Percentiles rank a stretch among this genome's conserved stretches.
Evolutionary conservation across 106 monocot genomes (phyloP).

Genomic region (Posidonia australis): DNA sequence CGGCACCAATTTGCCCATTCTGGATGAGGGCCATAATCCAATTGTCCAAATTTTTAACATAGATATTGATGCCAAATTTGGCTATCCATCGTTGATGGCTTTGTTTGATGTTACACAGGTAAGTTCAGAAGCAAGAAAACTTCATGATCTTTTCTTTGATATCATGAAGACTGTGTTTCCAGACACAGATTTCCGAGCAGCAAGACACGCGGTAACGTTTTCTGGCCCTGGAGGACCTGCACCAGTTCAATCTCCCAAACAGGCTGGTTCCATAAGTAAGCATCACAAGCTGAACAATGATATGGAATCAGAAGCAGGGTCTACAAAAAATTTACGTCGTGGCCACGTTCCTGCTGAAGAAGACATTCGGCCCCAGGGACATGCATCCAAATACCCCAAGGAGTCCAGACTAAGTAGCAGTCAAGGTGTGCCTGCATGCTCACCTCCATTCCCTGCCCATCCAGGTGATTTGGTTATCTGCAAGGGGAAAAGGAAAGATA

Average conservation of each 20-base stretch:
- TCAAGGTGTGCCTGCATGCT: conserved; percentile 3
- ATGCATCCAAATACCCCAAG: conserved; percentile 22
- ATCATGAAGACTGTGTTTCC: conserved; percentile 92
- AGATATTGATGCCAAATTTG: too few species aligned
- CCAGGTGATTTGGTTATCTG: conserved; percentile 82
- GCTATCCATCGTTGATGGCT: neutral
- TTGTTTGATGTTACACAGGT: conserved; percentile 30
- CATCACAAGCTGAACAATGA: conserved; percentile 13
- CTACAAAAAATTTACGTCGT: conserved; percentile 7
- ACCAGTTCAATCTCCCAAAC: conserved; percentile 19
- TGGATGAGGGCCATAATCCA: too few species aligned
- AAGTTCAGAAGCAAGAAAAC: conserved; percentile 58
- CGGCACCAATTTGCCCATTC: too few species aligned
- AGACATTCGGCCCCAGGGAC: neutral
- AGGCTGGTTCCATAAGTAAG: conserved; percentile 26
- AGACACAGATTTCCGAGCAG: conserved; percentile 62
- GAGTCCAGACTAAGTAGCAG: conserved; percentile 15
- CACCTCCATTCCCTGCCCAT: conserved; percentile 33
- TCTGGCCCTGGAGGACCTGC: conserved; percentile 18
- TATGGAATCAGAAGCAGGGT: conserved; percentile 3
- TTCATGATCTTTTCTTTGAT: conserved; percentile 72
- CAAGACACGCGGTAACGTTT: conserved; percentile 35
- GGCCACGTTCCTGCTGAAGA: conserved; percentile 8
- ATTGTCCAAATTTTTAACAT: too few species aligned
- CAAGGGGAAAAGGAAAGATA: conserved; percentile 93